Base-by-base conservation (phyloP, 192 early-diverging fungal genomes). In the Backusella tuberculispora region DNA sequence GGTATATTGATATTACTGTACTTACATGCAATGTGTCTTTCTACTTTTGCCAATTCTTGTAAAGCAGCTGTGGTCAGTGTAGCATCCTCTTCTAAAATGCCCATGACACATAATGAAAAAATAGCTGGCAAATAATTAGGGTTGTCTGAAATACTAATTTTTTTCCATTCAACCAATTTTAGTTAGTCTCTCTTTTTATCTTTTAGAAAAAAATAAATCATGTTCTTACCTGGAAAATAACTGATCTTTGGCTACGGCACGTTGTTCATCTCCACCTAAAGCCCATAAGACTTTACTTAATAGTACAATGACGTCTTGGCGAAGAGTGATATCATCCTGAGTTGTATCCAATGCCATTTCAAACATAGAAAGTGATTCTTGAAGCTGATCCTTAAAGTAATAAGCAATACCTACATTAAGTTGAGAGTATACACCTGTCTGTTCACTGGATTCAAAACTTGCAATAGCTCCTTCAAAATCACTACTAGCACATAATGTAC, bases 261-360 rank as follows among this genome's bases (percentile, higher is more conserved):
- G 80, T 72, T 97, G 94, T 71, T 94, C 91, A 37, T 86, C 85
- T 6, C 88, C 89, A 40, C 94, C 95, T 40, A 98, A 80, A 2
- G 95, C 95, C 92, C 95, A 97, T 64, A 98, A 85, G 0, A 97
- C 96, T 80, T 96, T 93, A 64, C 90, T 90, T 70, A 98, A 76
- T 63, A 95, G 73, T 3, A 96, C 85, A 10, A 91, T 84, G 2
- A 94, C 89, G 44, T 90, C 86, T 47, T 91, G 88, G 1, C 87
- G 85, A 72, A 89, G 78, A n/a, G 81, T 72, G 60, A 82, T 78
- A 26, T 84, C 80, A 44, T 78, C 67, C 41, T 83, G 81, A 29
- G 85, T 86, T 17, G 85, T 76, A 50, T 83, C 84, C 72, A 95
- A 76, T 4, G 92, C 92, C 43, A 79, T 66, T 81, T 96, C 94